Percentiles rank a stretch among this genome's conserved stretches.
phyloP scores from a whole-genome alignment of 2,329 filamentous ascomycete genomes.

The Fusarium irregulare region DNA sequence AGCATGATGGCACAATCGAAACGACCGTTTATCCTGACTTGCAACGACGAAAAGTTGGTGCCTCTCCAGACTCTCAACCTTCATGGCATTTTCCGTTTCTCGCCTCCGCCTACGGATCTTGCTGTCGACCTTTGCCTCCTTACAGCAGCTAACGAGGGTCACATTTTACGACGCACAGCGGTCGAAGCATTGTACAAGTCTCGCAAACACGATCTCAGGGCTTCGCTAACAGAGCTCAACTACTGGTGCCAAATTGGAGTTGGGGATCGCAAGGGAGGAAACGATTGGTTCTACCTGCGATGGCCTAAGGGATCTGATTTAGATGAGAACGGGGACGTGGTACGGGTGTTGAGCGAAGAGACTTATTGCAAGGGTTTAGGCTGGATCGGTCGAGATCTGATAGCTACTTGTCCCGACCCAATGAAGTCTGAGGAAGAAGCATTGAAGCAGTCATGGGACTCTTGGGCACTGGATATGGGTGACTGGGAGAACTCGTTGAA shows the following conservation, averaged over 20 bases:
- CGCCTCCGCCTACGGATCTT: conserved; percentile 71
- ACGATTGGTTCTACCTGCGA: conserved; percentile 87
- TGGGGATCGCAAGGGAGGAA: conserved; percentile 86
- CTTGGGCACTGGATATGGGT: conserved; percentile 73
- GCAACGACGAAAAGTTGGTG: conserved; percentile 88
- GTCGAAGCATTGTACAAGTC: conserved; percentile 77
- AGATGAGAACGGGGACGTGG: conserved; percentile 72
- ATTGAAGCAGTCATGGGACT: conserved; percentile 72
- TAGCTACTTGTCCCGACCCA: conserved; percentile 51
- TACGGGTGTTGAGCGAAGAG: conserved; percentile 83
- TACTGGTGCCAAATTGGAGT: conserved; percentile 98
- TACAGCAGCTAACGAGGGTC: conserved; percentile 88
- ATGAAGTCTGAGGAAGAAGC: conserved; percentile 69
- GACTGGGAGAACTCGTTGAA: conserved; percentile 63
- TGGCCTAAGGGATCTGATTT: conserved; percentile 79
- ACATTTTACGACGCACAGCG: conserved; percentile 75
- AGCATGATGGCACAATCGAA: conserved; percentile 85
- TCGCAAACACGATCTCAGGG: conserved; percentile 79
- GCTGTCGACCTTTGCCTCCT: conserved; percentile 84
- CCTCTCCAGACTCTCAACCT: conserved; percentile 80
- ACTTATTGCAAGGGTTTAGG: conserved; percentile 86
- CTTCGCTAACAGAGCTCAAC: conserved; percentile 83
- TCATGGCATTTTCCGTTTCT: conserved; percentile 85
- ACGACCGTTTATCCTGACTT: conserved; percentile 93
- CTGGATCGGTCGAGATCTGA: conserved; percentile 73